Evolutionary conservation across 768 basidiomycete species (phyloP), one percentile per base, ranked within the genome.

Genomic region (Cystoderma amianthinum): DNA sequence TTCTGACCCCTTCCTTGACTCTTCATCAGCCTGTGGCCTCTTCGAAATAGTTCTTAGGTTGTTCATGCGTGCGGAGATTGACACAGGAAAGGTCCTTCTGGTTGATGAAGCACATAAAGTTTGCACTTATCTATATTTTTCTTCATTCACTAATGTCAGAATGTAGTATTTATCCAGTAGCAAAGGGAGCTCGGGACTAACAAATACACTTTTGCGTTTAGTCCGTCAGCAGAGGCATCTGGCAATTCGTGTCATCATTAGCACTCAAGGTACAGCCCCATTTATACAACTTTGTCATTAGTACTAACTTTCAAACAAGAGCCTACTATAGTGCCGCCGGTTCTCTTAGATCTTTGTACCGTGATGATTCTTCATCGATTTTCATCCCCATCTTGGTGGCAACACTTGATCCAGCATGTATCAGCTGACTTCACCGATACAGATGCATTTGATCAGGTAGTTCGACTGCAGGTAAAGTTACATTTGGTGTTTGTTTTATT

Each of bases 61-160:
- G 1, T 87, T 86, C 48, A 69, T 82, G 9, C 68, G 83, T 19
- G 69, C 78, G 1, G 61, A 76, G 1, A 68, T 82, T 2, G 66
- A 59, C 3, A 79, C 78, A 0, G 83, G 82, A 4, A 85, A 85
- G 42, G 73, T 84, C 1, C 67, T 84, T 2, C 70, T 87, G 0
- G 78, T 86, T 0, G 84, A 87, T 35, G 85, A 87, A 44, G 84
- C 85, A 0, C 84, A 87, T 48, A 86, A 86, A 53, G 84, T 79
- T 40, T 25, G 60, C 43, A 17, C 7, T 9, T 6, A 13, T 30
- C 34, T 21, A 30, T 18, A 15, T 23, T 35, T 16, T 10, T 4
- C 15, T 10, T 11, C 12, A 32, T 2, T 35, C 43, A 25, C 12
- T 32, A 6, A 40, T 44, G 15, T 33, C 23, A 9, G 5, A 17